Conservation (phyloP, 1,139 yeast genomes). For the Pichia terricola region DNA sequence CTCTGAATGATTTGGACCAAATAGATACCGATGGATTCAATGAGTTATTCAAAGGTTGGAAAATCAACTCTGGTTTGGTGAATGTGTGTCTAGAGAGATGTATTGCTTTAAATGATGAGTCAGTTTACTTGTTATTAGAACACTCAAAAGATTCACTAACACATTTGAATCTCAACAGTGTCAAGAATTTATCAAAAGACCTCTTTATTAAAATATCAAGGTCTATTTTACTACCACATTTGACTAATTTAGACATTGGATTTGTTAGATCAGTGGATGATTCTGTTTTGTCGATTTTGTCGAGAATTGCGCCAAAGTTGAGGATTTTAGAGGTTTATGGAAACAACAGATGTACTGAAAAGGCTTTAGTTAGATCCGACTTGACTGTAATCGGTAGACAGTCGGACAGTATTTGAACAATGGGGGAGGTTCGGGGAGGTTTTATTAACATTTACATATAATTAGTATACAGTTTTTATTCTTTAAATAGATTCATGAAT, state of each 20-base stretch:
- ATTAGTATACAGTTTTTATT: not conserved
- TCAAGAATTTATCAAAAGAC: slow-evolving; percentile 44
- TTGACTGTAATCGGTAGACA: slow-evolving; percentile 69
- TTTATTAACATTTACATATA: slow-evolving; percentile 14
- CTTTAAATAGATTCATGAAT: slow-evolving; percentile 11
- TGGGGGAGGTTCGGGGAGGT: no score
- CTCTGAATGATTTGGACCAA: slow-evolving; percentile 46
- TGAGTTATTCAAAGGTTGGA: slow-evolving; percentile 45
- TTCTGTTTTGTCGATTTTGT: slow-evolving; percentile 42
- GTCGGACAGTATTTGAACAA: slow-evolving; percentile 38
- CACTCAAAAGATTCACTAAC: slow-evolving; percentile 64
- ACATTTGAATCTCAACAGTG: slow-evolving; percentile 62
- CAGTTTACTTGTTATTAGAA: slow-evolving; percentile 46
- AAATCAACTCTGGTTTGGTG: slow-evolving; percentile 49
- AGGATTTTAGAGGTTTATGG: slow-evolving; percentile 72
- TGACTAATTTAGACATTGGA: slow-evolving; percentile 62
- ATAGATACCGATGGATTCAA: slow-evolving; percentile 59
- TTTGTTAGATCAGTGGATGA: slow-evolving; percentile 72
- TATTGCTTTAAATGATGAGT: slow-evolving; percentile 50
- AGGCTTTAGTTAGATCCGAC: slow-evolving; percentile 43
- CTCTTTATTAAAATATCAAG: slow-evolving; percentile 34
- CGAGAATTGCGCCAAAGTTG: slow-evolving; percentile 50
- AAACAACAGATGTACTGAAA: slow-evolving; percentile 54
- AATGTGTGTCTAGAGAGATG: slow-evolving; percentile 61
- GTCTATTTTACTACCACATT: slow-evolving; percentile 38